Conservation (phyloP, 1,284 basidiomycete species). For the Fomitopsis schrenkii region DNA sequence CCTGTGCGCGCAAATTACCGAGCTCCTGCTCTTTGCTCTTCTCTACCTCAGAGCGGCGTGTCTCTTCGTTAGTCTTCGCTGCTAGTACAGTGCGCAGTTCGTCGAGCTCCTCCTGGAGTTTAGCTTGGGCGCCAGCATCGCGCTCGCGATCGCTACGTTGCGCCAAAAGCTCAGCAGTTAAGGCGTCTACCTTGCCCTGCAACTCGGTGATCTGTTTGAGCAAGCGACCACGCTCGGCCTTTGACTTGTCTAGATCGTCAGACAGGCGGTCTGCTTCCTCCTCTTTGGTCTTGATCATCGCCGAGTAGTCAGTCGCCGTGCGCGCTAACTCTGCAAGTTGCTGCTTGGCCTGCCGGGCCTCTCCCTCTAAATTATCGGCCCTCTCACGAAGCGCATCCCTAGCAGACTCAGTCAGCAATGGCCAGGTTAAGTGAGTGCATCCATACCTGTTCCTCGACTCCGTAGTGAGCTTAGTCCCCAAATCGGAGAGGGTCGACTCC, state of each 20-base stretch:
- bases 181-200: constrained; percentile 64
- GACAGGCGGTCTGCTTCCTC: constrained; percentile 62
- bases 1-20: constrained; percentile 66
- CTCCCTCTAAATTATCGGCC: constrained; percentile 58
- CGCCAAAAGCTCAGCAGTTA: constrained; percentile 62
- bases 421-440: constrained; percentile 4
- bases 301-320: constrained; percentile 76
- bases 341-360: constrained; percentile 70
- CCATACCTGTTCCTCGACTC: constrained; percentile 70
- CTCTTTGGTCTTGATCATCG: constrained; percentile 78
- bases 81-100: constrained; percentile 79
- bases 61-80: constrained; percentile 85
- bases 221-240: constrained; percentile 49
- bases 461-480: constrained; percentile 68
- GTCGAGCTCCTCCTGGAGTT: constrained; percentile 82
- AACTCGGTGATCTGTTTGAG: constrained; percentile 64
- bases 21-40: constrained; percentile 88
- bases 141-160: constrained; percentile 61
- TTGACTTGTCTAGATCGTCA: constrained; percentile 49
- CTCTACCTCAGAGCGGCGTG: constrained; percentile 79
- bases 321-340: constrained; percentile 78
- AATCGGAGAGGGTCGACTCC: constrained; percentile 62
- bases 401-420: constrained; percentile 7
- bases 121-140: constrained; percentile 47
- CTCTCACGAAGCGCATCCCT: constrained; percentile 66